Base-by-base conservation (phyloP, 352 stramenopile species). In the Blastocystis sp. region DNA sequence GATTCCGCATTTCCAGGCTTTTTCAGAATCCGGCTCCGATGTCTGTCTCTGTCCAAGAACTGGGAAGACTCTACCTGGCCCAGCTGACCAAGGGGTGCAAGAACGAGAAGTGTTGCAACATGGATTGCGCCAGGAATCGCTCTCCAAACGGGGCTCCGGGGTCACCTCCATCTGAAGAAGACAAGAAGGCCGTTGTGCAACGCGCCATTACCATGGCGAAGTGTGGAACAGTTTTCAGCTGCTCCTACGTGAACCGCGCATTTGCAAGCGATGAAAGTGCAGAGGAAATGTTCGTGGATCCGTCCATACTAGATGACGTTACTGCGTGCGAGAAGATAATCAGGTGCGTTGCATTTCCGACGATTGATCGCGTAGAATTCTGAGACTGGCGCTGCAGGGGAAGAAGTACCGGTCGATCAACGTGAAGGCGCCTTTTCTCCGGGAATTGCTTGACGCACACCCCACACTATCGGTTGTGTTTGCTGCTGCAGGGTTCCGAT, bases 21-120 rank as follows among this genome's bases (percentile, higher is more conserved):
- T 34, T 34, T 34, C 0, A 56, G 48, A 17, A 14, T 56, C 48
- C 48, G 5, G 14, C 14, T 34, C 10, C 19, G 1, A 84, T 84
- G 74, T 23, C 10, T 9, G 21, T 56, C 38, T 84, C 74, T 41
- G 38, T 84, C 2, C 4, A 67, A 52, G 74, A 84, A 28, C 28
- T 84, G 14, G 56, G 74, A 41, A 67, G 38, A 45, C 74, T 84
- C 2, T 84, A 67, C 28, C 53, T 84, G 17, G 23, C 66, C 2
- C 74, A 84, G 60, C 53, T 84, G 3, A 69, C 56, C 4, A 84
- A 84, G 61, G 74, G 74, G 23, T 84, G 74, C 53, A 84, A 70
- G 53, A 64, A 84, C 52, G 74, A 67, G 19, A 67, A 67, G 5
- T 84, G 74, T 69, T 52, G n/a, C 14, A 84, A 84, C 61, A 70